Base-by-base conservation (phyloP, 371 early-diverging fungal species). In the Enterospora canceri region DNA sequence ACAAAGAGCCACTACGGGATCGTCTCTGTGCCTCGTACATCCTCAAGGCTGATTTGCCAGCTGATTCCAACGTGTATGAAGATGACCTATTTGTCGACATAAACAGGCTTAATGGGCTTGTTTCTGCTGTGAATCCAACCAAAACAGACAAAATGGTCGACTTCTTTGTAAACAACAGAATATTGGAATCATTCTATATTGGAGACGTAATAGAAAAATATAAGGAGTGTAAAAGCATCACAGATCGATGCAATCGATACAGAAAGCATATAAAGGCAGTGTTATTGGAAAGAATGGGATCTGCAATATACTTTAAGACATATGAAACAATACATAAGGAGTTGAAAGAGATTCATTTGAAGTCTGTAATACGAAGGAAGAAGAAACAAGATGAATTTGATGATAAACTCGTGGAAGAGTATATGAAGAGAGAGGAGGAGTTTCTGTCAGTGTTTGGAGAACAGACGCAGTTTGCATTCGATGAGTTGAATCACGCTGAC, bases 291-390 rank as follows among this genome's bases (percentile, higher is more conserved):
- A 63, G 64, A 31, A 5, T 55, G 5, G 23, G 8, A 5, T 33
- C 54, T 4, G 4, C 64, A 8, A 55, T n/a, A 15, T 63, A 58
- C 28, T 62, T 57, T 3, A 40, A 58, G 16, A 26, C 30, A 35
- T 63, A 63, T 30, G 35, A 63, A n/a, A 33, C 2, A 4, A 33
- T 63, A 4, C 56, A 54, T 33, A 51, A 63, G 21, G 62, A 63
- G 5, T 34, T 63, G 15, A 35, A 63, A 35, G 24, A 24, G 23
- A 21, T 21, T 5, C 54, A 57, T 33, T 29, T 5, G 26, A 51
- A 33, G 26, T 54, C 8, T 15, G 23, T 18, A 4, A 26, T 12
- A 12, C 49, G 40, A 31, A 58, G 21, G 30, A 63, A 63, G 50
- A 63, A 29, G 26, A 63, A 32, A 26, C 5, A 2, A 15, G 33